Base-by-base conservation (phyloP, 306 rosid genomes). In the Castanea crenata region DNA sequence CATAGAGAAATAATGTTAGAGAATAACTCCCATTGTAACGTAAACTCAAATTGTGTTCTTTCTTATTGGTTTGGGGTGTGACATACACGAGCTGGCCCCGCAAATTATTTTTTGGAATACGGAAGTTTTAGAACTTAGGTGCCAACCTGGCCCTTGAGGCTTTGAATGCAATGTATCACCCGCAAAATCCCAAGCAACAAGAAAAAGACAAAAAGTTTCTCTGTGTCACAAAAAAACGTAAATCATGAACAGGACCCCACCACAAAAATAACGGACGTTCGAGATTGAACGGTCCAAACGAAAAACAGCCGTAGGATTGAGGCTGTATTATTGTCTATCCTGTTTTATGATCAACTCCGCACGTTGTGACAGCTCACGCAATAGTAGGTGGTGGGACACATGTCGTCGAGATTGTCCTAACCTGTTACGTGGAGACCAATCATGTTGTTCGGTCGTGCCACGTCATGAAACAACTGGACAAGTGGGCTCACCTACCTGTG, bases 301-400 rank as follows among this genome's bases (percentile, higher is more conserved):
- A 14, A n/a, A 13, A 51, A 13, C 74, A 9, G 31, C 87, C 87
- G 84, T 83, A 5, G 20, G 92, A 85, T 87, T 71, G 29, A 12
- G 54, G 54, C 1, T 12, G 8, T 3, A 3, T 31, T 5, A 13
- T 18, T 6, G 1, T 29, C 20, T 29, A 3, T 23, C 5, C 46
- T 23, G 54, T 49, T 11, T 12, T 68, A 14, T 14, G 34, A 55
- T 65, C 85, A 19, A 57, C 76, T 79, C 74, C 79, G 78, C 95
- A 90, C 87, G 80, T 86, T 81, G 73, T 82, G 87, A 91, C 94
- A 92, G 92, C 91, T 92, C 94, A 94, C 79, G 77, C 81, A 69
- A 71, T 72, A 57, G 89, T 87, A 54, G 77, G 79, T 84, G 86
- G 78, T 57, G 79, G 88, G 87, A 78, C 31, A 59, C 76, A 11